A percentile compares a stretch with the other conserved stretches of the same genome.
These are phyloP conservation scores for Datisca glomerata DNA, from an alignment of 306 rosid genomes.

Conservation along the genomic window DNA sequence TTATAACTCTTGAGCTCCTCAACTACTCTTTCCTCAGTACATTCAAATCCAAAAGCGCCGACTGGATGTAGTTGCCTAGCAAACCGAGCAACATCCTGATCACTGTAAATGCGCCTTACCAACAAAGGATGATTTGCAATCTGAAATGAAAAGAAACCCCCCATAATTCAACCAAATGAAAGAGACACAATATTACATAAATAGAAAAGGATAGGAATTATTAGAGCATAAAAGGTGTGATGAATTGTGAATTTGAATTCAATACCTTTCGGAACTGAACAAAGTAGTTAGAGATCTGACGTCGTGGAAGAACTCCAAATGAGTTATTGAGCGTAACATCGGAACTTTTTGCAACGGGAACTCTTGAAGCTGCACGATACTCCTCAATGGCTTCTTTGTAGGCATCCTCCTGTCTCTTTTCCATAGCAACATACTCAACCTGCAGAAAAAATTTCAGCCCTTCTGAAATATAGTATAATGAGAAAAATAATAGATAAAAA, in stretches of 20 bases:
- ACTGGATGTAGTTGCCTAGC: constrained; percentile 64
- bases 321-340: constrained; percentile 24
- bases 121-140: constrained; percentile 96
- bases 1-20: constrained; percentile 73
- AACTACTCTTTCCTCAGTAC: constrained; percentile 75
- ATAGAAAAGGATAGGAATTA: too few species aligned
- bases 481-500: constrained; percentile 9
- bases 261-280: constrained; percentile 97
- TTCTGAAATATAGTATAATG: neutral
- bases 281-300: constrained; percentile 87
- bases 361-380: constrained; percentile 76
- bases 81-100: constrained; percentile 81
- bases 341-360: constrained; percentile 47
- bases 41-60: constrained; percentile 94
- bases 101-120: constrained; percentile 75
- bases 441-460: constrained; percentile 26
- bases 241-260: too few species aligned
- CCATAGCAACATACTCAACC: constrained; percentile 86
- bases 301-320: constrained; percentile 46
- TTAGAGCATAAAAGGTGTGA: too few species aligned
- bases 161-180: too few species aligned
- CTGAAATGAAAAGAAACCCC: constrained; percentile 31
- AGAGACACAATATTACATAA: too few species aligned
- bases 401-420: constrained; percentile 59
- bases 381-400: constrained; percentile 87